Evolutionary conservation across 345 rosid genomes (phyloP).

Genomic region (Arabis alpina): DNA sequence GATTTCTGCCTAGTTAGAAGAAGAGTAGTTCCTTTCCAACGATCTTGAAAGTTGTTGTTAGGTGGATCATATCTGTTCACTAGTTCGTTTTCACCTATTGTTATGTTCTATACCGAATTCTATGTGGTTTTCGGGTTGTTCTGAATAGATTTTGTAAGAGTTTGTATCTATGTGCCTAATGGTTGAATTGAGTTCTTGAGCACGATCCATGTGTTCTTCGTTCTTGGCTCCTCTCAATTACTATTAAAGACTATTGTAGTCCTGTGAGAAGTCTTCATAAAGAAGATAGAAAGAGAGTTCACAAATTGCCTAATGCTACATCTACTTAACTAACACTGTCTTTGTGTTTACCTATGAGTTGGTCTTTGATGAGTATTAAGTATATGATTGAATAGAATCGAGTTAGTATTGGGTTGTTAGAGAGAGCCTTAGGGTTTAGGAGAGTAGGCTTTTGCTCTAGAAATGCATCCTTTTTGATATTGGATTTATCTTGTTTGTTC

Average conservation of each 20-base stretch:
- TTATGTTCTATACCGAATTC: neutral
- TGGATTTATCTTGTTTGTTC: neutral
- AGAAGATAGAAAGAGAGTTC: neutral
- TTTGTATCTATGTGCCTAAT: neutral
- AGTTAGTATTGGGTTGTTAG: neutral
- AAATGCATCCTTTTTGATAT: conserved; percentile 1
- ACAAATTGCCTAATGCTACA: neutral
- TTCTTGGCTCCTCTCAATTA: neutral
- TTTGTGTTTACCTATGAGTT: conserved; percentile 2
- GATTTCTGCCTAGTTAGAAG: neutral
- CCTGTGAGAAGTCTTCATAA: neutral
- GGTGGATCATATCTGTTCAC: conserved; percentile 23
- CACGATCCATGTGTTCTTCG: neutral
- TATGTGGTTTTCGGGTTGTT: neutral
- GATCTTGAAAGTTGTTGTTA: conserved; percentile 5
- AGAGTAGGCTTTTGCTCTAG: neutral
- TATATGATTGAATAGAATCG: neutral
- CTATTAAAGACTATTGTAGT: neutral
- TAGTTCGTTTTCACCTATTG: conserved; percentile 5
- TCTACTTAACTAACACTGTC: conserved; percentile 5
- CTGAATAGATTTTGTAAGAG: conserved; percentile 1
- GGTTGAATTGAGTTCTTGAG: conserved; percentile 13
- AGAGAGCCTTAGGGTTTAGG: neutral
- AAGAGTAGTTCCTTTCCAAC: neutral
- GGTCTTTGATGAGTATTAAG: neutral